These are phyloP conservation scores for Alternaria postmessia DNA, from an alignment of 2,329 filamentous ascomycete species.

Conservation along the genomic window DNA sequence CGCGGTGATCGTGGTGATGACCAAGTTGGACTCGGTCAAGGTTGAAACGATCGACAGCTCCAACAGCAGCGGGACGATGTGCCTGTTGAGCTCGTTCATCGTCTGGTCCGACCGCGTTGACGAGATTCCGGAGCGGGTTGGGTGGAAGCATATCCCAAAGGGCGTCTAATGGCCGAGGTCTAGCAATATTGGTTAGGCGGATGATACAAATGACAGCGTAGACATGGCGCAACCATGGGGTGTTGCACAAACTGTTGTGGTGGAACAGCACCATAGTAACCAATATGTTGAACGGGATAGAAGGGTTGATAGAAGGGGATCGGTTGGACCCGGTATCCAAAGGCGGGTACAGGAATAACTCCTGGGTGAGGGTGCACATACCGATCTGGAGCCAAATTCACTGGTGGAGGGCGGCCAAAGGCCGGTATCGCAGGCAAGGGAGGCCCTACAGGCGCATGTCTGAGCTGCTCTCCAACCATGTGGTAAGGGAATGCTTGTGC, in stretches of 20 bases:
- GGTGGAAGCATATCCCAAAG: slow-evolving; percentile 2
- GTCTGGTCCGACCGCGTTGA: background rate
- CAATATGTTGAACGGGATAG: slow-evolving; percentile 3
- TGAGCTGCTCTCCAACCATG: slow-evolving; percentile 31
- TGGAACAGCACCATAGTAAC: slow-evolving; percentile 5
- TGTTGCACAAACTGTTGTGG: slow-evolving; percentile 3
- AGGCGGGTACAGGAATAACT: background rate
- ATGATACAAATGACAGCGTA: slow-evolving; percentile 15
- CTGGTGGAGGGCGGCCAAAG: background rate
- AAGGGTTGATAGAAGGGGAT: slow-evolving; percentile 5
- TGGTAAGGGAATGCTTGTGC: slow-evolving; percentile 30
- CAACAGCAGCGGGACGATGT: background rate
- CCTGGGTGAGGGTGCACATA: slow-evolving; percentile 20
- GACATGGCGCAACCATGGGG: slow-evolving; percentile 9
- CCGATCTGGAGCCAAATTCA: slow-evolving; percentile 11
- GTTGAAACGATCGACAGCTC: background rate
- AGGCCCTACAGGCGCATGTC: slow-evolving; percentile 6
- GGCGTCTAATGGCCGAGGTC: background rate
- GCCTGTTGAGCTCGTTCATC: background rate
- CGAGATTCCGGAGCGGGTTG: background rate
- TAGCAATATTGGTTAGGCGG: slow-evolving; percentile 20
- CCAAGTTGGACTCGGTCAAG: too few species aligned
- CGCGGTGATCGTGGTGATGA: background rate
- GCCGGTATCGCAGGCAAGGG: slow-evolving; percentile 1
- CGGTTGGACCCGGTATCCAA: slow-evolving; percentile 4